Base-by-base conservation (phyloP, 805 yeast species). In the Metahyphopichia silvanorum region DNA sequence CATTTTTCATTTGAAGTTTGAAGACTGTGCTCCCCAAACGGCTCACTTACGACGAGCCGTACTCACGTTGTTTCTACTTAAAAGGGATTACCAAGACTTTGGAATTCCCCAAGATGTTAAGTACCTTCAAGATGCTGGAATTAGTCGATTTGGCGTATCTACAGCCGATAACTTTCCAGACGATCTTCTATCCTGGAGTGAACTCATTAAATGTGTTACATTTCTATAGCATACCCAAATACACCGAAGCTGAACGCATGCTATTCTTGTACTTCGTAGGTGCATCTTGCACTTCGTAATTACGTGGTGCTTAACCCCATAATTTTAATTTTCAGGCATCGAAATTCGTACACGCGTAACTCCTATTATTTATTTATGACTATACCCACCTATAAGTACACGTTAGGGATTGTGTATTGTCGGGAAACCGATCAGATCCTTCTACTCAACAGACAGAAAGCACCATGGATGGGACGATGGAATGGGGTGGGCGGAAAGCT, bases 391-490 rank as follows among this genome's bases (percentile, higher is more conserved):
- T 35, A 42, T 11, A 39, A 34, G 19, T 56, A 53, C 25, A 56
- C 62, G 2, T 36, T 54, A 17, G 62, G 58, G 9, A 48, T 55
- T 21, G 40, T 55, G 9, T 32, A 51, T 29, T 60, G 66, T 36
- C 37, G 39, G 2, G 66, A 57, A 27, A 49, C 57, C 15, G 39
- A 50, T 22, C 47, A 60, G 25, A 44, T 65, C 12, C 57, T 66
- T 9, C 43, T 67, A 6, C 46, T 67, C 13, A 67, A 67, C 34
- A 47, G 73, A 16, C 57, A 62, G 35, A 67, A 67, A 35, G 47
- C 56, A 8, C 73, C 73, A 1, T 65, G 70, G 68, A 67, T 66
- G 71, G 73, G 73, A 11, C 47, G 62, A 30, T 67, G 72, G 72
- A 66, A 67, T 42, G 73, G 72, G 9, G 70, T 67, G 9, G 72